Base-by-base conservation (phyloP, 805 yeast genomes). In the Ogataea minuta region DNA sequence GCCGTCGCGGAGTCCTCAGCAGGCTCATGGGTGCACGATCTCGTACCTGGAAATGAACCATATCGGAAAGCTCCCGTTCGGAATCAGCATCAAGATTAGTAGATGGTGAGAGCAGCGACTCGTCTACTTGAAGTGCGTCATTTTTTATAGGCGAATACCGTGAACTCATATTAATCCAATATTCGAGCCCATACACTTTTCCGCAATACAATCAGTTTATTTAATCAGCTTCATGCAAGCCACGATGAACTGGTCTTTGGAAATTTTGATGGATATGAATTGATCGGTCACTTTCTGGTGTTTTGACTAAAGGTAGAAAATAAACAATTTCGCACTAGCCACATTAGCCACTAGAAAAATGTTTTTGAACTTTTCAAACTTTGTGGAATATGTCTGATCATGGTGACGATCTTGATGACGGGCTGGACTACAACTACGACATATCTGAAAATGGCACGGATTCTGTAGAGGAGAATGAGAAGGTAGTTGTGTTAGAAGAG, bases 361-460 rank as follows among this genome's bases (percentile, higher is more conserved):
- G 17, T 24, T 29, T 15, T 3, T 23, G 12, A 10, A 9, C 8
- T 12, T 16, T 15, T 14, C 10, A 9, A 28, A 9, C 23, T 19
- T 19, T n/a, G n/a, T n/a, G n/a, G 21, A 27, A 13, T 6, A 39
- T 39, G 38, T 33, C 38, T 12, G 43, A 39, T 14, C 37, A 39
- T 9, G 84, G 73, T 11, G 95, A 88, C 21, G 44, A 41, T 24
- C 34, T 46, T 27, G 45, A 46, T 13, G 50, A 46, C 19, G 50
- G 50, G 13, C 36, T 43, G 9, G 46, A 21, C 28, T 46, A 46
- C 60, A 95, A 83, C 44, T 67, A 87, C 43, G 90, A 85, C 36
- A 95, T 86, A 56, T 46, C 56, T n/a, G 59, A 57, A 3, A 71
- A 55, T 12, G 66, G 62, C 26, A 76, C 63, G 12, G 66, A 59